Evolutionary conservation across 1,284 basidiomycete genomes (phyloP), one percentile per base, ranked within the genome.

Genomic region (Ganoderma lucidum): DNA sequence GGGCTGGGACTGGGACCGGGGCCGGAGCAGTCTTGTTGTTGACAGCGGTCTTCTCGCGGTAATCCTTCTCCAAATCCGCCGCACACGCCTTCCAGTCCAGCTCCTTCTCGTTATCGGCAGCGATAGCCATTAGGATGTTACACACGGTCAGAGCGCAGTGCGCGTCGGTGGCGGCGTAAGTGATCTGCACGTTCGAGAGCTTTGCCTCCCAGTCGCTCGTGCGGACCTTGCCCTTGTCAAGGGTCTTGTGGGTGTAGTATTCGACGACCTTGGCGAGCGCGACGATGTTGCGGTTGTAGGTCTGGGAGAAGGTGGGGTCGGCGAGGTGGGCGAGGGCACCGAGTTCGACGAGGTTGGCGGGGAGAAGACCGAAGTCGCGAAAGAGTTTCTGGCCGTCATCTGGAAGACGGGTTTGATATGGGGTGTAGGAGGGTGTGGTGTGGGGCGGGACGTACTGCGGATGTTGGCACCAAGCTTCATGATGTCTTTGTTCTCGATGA

Each of bases 351-450:
- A 90, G 83, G 56, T 83, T 84, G 30, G 80, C 78, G 9, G 85
- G 78, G 42, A 82, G 77, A 66, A 92, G 82, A n/a, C 87, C 88
- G 72, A 84, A 90, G 75, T 91, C 90, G 30, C 83, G 79, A 71
- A 85, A 87, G 3, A 91, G 81, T 72, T 91, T 91, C 73, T 82
- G 81, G 8, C 88, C 90, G 48, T 92, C 90, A 63, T 86, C 90
- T 90, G 55, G 19, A 14, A 41, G 14, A 41, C 28, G 60, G 2
- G n/a, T 9, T 56, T 6, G 0, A 44, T 6, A 28, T 32, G 19
- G 73, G 17, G 71, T 42, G 6, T 19, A 28, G 10, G 53, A 19
- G 44, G 9, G 15, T 42, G 48, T 4, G 58, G 45, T 1, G 23
- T 23, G 6, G 30, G 62, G 19, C 2, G 5, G 30, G 19, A 78